Conservation (phyloP, 257 asterid genomes). For the Linderniella brevidens region DNA sequence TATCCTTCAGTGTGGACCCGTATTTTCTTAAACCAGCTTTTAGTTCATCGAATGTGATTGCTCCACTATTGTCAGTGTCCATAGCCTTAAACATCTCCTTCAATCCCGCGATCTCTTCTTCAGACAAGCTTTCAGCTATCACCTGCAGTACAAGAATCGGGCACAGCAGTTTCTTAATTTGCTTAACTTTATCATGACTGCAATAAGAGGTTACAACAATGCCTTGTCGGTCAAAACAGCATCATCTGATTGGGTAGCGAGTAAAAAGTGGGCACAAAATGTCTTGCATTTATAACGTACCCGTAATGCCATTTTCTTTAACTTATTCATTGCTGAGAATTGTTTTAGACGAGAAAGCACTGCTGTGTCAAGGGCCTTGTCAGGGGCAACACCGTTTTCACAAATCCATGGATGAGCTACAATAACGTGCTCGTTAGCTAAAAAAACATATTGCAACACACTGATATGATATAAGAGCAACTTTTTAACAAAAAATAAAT, state of each 20-base stretch:
- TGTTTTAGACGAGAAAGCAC: slow-evolving; percentile 70
- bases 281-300: slow-evolving; percentile 21
- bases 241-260: slow-evolving; percentile 4
- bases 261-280: not conserved
- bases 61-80: slow-evolving; percentile 83
- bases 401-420: slow-evolving; percentile 76
- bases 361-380: slow-evolving; percentile 61
- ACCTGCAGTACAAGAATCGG: slow-evolving; percentile 32
- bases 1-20: slow-evolving; percentile 74
- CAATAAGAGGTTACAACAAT: slow-evolving; percentile 4
- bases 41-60: slow-evolving; percentile 81
- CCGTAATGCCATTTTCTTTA: slow-evolving; percentile 85
- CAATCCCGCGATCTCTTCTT: slow-evolving; percentile 82
- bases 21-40: slow-evolving; percentile 77
- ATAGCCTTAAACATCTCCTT: slow-evolving; percentile 77
- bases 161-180: too few species aligned
- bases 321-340: slow-evolving; percentile 67
- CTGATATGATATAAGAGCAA: too few species aligned
- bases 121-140: slow-evolving; percentile 83
- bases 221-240: slow-evolving; percentile 7
- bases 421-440: not conserved
- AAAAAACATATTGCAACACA: too few species aligned
- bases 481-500: too few species aligned
- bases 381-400: slow-evolving; percentile 78
- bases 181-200: too few species aligned